phyloP scores from a whole-genome alignment of 176 grass and related monocot genomes.

The Avena sativa region DNA sequence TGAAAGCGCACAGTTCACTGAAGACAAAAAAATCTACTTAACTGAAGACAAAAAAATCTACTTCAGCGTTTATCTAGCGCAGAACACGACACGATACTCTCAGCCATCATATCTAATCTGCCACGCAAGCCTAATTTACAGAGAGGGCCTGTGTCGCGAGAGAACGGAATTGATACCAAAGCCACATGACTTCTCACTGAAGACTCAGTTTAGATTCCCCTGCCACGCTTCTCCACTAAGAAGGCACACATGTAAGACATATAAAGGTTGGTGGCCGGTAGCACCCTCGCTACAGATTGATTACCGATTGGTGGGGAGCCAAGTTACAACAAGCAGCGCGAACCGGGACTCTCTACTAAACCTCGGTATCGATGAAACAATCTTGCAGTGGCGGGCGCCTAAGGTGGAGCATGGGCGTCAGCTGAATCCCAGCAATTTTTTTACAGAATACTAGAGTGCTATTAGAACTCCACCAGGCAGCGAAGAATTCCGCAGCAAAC shows the following conservation, averaged over 20 bases:
- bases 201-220: background rate
- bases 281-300: background rate
- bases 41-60: background rate
- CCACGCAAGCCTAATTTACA: background rate
- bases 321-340: background rate
- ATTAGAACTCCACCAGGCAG: background rate
- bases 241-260: background rate
- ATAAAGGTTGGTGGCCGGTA: background rate
- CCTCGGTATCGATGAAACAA: background rate
- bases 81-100: background rate
- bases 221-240: background rate
- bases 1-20: background rate
- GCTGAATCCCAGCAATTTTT: background rate
- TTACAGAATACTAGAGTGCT: too few species aligned
- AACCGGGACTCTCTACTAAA: background rate
- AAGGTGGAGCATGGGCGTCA: background rate
- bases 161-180: background rate
- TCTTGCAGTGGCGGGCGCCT: background rate
- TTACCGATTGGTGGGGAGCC: background rate
- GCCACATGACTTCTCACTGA: background rate
- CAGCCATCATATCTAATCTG: background rate
- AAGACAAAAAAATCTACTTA: background rate
- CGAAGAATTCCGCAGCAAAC: background rate
- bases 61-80: background rate
- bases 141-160: too few species aligned